Conservation (phyloP, 2,329 filamentous ascomycete species). For the Arachnomyces sp. region DNA sequence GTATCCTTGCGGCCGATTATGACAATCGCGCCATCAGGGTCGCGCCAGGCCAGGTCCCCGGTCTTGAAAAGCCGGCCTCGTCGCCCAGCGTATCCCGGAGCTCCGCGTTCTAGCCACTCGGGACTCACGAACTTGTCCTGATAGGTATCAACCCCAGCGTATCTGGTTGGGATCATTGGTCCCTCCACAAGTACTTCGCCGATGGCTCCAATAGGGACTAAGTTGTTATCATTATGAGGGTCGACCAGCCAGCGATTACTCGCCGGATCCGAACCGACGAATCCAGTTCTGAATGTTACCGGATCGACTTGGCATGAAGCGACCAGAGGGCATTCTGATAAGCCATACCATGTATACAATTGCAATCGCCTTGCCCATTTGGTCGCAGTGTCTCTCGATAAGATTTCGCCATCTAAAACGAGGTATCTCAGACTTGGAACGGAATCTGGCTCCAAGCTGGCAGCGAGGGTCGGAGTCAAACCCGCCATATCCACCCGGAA, state of each 20-base stretch:
- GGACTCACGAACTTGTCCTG: constrained; percentile 31
- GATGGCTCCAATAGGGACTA: constrained; percentile 36
- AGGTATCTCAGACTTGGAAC: constrained; percentile 31
- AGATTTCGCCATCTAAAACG: constrained; percentile 22
- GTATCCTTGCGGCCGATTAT: constrained; percentile 55
- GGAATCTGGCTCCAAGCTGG: constrained; percentile 26
- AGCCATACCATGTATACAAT: constrained; percentile 18
- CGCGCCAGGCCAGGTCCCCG: constrained; percentile 29
- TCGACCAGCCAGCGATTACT: no score
- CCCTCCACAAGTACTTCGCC: constrained; percentile 43
- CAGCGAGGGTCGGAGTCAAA: constrained; percentile 48
- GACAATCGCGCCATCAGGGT: constrained; percentile 26
- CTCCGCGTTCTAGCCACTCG: constrained; percentile 25
- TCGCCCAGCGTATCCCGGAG: constrained; percentile 19
- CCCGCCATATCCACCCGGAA: constrained; percentile 44
- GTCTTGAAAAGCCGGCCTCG: constrained; percentile 32
- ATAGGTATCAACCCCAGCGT: constrained; percentile 33
- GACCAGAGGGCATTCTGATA: constrained; percentile 26
- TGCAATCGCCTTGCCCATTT: no score
- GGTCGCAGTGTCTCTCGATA: constrained; percentile 31
- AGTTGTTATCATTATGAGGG: constrained; percentile 25
- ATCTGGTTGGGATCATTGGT: constrained; percentile 40
- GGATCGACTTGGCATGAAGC: constrained; percentile 17
- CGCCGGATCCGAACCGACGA: constrained; percentile 16
- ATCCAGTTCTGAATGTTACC: constrained; percentile 29